Evolutionary conservation across 345 rosid genomes (phyloP).

Genomic region (Corchorus capsularis): DNA sequence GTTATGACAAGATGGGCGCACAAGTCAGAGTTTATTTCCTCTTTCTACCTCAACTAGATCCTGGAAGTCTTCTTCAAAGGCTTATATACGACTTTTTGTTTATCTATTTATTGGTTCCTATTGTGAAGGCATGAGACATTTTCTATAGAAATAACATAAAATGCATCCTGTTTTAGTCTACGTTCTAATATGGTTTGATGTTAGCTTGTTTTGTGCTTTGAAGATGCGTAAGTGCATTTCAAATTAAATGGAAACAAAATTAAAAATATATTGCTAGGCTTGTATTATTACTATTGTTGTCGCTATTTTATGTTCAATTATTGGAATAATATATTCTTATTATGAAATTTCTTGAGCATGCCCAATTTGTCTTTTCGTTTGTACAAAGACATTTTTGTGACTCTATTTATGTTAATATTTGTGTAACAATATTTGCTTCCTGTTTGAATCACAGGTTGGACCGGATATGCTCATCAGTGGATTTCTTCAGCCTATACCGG

Average conservation of each 20-base stretch:
- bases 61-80: background rate
- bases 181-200: constrained; percentile 4
- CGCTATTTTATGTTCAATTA: background rate
- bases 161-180: background rate
- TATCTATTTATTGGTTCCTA: background rate
- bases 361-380: background rate
- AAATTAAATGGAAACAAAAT: background rate
- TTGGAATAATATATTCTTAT: background rate
- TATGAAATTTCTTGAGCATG: background rate
- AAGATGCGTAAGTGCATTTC: background rate
- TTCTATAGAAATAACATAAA: background rate
- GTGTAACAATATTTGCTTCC: constrained; percentile 10
- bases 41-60: background rate
- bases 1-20: background rate
- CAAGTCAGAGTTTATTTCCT: background rate
- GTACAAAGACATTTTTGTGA: background rate
- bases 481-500: constrained; percentile 92
- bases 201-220: constrained; percentile 1
- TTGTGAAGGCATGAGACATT: background rate
- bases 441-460: constrained; percentile 63
- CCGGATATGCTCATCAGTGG: constrained; percentile 94
- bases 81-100: background rate
- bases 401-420: background rate
- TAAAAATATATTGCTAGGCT: background rate
- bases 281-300: background rate